Percentiles rank a stretch among this genome's conserved stretches.
phyloP scores from a whole-genome alignment of 257 asterid species.

The Plantago major region DNA sequence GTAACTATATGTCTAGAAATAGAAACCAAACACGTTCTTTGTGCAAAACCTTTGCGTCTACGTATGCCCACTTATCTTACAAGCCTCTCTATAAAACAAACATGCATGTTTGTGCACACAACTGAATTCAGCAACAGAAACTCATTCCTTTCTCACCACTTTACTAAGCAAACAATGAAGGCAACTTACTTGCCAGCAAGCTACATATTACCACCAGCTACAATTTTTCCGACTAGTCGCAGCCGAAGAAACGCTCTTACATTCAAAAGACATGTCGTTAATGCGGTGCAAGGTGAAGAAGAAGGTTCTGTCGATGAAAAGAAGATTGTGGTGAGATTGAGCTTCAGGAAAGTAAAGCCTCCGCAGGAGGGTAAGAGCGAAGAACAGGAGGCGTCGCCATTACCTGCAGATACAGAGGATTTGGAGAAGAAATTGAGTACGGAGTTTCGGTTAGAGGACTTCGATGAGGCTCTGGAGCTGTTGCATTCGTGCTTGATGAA shows the following conservation, averaged over 20 bases:
- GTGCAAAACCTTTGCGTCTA: constrained; percentile 6
- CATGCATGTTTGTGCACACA: background rate
- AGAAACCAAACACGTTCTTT: background rate
- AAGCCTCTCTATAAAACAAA: background rate
- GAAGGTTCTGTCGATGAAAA: background rate
- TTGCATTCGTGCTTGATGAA: background rate
- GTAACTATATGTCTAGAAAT: background rate
- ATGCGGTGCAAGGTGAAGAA: background rate
- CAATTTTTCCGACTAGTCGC: background rate
- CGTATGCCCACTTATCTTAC: background rate
- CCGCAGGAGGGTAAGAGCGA: background rate
- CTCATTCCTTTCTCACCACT: background rate
- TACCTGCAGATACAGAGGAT: background rate
- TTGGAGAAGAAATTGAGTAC: background rate
- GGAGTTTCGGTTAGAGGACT: background rate
- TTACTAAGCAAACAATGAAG: background rate
- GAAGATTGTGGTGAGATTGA: constrained; percentile 6
- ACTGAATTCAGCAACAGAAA: background rate
- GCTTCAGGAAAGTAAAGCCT: background rate
- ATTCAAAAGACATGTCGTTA: background rate
- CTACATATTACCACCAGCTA: background rate
- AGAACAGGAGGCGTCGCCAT: background rate
- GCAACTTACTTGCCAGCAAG: background rate
- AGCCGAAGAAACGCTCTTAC: background rate
- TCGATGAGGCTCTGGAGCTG: constrained; percentile 1